Base-by-base conservation (phyloP, 2,329 filamentous ascomycete species). In the Aspergillus texensis region DNA sequence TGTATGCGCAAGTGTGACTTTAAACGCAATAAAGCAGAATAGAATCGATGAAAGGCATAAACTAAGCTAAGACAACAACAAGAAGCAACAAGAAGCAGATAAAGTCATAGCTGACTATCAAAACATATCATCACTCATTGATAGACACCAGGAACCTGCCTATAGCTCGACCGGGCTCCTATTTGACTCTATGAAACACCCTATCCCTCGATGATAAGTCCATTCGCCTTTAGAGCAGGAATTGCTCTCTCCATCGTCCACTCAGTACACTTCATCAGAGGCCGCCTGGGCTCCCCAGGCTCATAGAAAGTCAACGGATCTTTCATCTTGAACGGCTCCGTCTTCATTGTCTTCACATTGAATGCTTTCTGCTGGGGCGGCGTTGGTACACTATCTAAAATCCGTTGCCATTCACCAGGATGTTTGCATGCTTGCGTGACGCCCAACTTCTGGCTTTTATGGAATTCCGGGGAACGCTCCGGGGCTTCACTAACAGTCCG, bases 241-340 rank as follows among this genome's bases (percentile, higher is more conserved):
- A 67, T 43, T 9, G 65, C 66, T 14, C 43, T 32, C 11, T 65
- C 48, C 30, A 65, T 12, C 6, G 63, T 65, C 66, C 66, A 68
- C 53, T 68, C 66, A 0, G 66, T 65, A 46, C 66, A 68, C 34
- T 67, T 67, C 3, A 62, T 32, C 46, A 67, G 58, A 9, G 55
- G 52, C 30, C 26, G 34, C 21, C 58, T 53, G 3, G 14, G 28
- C n/a, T 64, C 63, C 2, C 57, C 61, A 2, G 30, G n/a, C 34
- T 54, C 56, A 39, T 65, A 62, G 21, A 67, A 65, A 2, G 24
- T 39, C 41, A 65, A 56, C 8, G 63, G 59, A 2, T 41, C 28
- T 30, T 34, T 41, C 0, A 10, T 57, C 48, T 67, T 67, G 12
- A 67, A 63, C 1, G 63, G 63, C 34, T 65, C 65, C 8, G 63